phyloP scores from a whole-genome alignment of 139 green algal species.

The Trebouxia sp. region DNA sequence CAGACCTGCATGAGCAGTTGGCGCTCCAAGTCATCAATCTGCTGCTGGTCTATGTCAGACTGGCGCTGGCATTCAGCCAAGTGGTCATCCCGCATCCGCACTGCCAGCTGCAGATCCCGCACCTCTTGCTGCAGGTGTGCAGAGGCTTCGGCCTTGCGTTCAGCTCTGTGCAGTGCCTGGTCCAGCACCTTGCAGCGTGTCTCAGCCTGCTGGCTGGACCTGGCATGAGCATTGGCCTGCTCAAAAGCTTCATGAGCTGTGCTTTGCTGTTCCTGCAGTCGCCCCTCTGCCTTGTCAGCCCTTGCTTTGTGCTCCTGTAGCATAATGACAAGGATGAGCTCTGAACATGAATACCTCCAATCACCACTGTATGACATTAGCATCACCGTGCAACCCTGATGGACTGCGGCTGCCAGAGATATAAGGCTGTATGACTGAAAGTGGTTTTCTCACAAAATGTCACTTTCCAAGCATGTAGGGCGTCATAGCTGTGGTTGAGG shows the following conservation, averaged over 20 bases:
- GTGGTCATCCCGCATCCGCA: not conserved
- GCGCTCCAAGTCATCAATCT: constrained; percentile 26
- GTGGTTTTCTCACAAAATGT: too few species aligned
- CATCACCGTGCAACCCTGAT: too few species aligned
- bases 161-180: constrained; percentile 1
- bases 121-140: constrained; percentile 10
- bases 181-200: not conserved
- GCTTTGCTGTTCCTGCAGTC: not conserved
- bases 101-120: constrained; percentile 22
- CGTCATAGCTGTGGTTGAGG: too few species aligned
- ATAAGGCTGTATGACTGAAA: too few species aligned
- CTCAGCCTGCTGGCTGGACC: constrained; percentile 3
- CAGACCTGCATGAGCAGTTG: constrained; percentile 22
- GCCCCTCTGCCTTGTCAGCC: not conserved
- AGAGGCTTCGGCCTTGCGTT: not conserved
- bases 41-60: constrained; percentile 4
- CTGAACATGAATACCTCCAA: too few species aligned
- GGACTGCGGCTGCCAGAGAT: too few species aligned
- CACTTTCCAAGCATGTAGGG: too few species aligned
- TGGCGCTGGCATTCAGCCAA: constrained; percentile 14
- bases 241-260: not conserved
- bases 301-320: not conserved
- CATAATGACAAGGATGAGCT: not conserved
- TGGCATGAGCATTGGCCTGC: not conserved
- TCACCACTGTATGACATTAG: too few species aligned